Conservation (phyloP, 2,329 filamentous ascomycete species). For the Podosphaera fusca region DNA sequence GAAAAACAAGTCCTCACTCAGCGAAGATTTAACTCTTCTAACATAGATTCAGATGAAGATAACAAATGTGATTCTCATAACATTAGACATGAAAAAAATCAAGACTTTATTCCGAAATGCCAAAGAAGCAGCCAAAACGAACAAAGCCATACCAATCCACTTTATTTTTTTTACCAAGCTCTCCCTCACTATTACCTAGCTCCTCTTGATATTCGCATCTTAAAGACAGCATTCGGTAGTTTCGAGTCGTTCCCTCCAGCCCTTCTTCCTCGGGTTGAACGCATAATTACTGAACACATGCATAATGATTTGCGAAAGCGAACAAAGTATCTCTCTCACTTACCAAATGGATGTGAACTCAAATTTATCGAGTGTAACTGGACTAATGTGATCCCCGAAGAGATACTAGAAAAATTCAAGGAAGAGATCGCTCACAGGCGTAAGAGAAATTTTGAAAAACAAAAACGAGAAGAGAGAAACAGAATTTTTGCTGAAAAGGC, state of each 20-base stretch:
- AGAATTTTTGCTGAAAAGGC: conserved; percentile 43
- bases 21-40: conserved; percentile 23
- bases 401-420: conserved; percentile 36
- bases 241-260: conserved; percentile 45
- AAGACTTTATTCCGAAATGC: neutral
- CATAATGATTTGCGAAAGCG: conserved; percentile 48
- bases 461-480: conserved; percentile 45
- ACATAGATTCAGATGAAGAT: conserved; percentile 27
- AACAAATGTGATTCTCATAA: conserved; percentile 15
- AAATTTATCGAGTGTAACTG: conserved; percentile 54
- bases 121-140: conserved; percentile 4
- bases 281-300: conserved; percentile 46
- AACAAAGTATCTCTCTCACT: conserved; percentile 45
- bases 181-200: conserved; percentile 51
- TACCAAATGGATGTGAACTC: conserved; percentile 51
- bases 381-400: conserved; percentile 42
- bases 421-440: conserved; percentile 38
- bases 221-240: conserved; percentile 45
- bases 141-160: conserved; percentile 16
- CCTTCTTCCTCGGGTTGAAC: conserved; percentile 47
- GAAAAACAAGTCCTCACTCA: conserved; percentile 22
- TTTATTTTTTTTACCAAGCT: conserved; percentile 51
- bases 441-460: conserved; percentile 43
- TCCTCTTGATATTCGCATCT: conserved; percentile 48
- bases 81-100: neutral